Conservation (phyloP, 805 yeast genomes). For the Danielozyma ontarioensis region DNA sequence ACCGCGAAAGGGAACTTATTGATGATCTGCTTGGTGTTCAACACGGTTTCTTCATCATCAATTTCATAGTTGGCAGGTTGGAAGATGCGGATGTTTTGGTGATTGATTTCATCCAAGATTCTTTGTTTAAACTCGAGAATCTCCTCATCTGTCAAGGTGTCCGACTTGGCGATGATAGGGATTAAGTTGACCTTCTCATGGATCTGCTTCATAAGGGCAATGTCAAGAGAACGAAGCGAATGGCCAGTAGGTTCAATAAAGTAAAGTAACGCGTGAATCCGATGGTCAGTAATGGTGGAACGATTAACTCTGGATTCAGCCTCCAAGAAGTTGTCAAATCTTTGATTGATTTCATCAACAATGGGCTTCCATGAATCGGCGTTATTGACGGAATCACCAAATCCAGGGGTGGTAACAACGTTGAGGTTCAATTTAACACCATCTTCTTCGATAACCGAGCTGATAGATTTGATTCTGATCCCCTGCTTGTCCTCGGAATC, state of each 20-base stretch:
- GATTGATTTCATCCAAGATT: slow-evolving; percentile 69
- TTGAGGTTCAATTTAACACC: slow-evolving; percentile 84
- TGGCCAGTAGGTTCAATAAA: slow-evolving; percentile 98
- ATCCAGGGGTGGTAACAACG: slow-evolving; percentile 88
- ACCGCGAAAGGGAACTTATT: slow-evolving; percentile 85
- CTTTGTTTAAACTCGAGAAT: slow-evolving; percentile 68
- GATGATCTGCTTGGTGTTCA: slow-evolving; percentile 61
- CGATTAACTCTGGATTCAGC: slow-evolving; percentile 81
- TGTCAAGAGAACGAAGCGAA: slow-evolving; percentile 81
- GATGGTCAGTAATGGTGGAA: slow-evolving; percentile 63
- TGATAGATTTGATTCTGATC: slow-evolving; percentile 54
- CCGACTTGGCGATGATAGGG: slow-evolving; percentile 93
- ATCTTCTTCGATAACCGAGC: slow-evolving; percentile 67
- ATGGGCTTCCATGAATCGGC: slow-evolving; percentile 80
- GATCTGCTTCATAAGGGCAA: slow-evolving; percentile 79
- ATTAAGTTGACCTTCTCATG: slow-evolving; percentile 90
- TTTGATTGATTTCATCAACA: slow-evolving; percentile 77
- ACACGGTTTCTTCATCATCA: slow-evolving; percentile 79
- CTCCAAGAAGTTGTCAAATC: slow-evolving; percentile 87
- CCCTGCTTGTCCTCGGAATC: slow-evolving; percentile 12
- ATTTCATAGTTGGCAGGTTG: slow-evolving; percentile 71
- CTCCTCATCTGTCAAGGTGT: slow-evolving; percentile 87
- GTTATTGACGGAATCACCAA: slow-evolving; percentile 80
- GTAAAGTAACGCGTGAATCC: slow-evolving; percentile 90
- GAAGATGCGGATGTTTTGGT: slow-evolving; percentile 69